Evolutionary conservation across 2,329 filamentous ascomycete species (phyloP).

Genomic region (Septoria linicola): DNA sequence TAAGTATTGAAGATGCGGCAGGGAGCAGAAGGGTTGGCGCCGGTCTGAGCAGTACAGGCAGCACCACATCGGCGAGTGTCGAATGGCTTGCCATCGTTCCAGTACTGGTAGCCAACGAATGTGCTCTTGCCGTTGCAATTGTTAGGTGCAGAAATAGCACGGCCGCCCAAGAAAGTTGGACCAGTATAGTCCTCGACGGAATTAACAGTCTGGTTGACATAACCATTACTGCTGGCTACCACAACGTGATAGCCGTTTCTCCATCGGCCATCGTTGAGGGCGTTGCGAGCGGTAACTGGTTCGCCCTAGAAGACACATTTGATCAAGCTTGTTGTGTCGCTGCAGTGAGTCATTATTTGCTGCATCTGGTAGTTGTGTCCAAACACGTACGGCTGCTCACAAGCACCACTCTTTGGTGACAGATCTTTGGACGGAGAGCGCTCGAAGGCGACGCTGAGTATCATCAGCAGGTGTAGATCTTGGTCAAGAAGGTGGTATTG

Average conservation of each 20-base stretch:
- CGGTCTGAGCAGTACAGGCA: conserved; percentile 11
- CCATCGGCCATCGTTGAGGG: conserved; percentile 33
- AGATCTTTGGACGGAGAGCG: conserved; percentile 33
- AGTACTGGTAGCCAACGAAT: conserved; percentile 32
- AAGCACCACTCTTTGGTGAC: conserved; percentile 29
- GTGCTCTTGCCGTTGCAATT: conserved; percentile 31
- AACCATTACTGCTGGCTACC: conserved; percentile 20
- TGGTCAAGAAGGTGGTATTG: no score
- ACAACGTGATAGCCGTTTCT: conserved; percentile 22
- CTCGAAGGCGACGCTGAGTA: conserved; percentile 9
- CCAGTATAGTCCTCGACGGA: conserved; percentile 18
- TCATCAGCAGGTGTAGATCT: no score
- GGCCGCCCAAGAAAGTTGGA: conserved; percentile 24
- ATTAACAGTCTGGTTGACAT: conserved; percentile 10
- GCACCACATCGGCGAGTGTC: conserved; percentile 37
- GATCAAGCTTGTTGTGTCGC: conserved; percentile 25
- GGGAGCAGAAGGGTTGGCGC: conserved; percentile 1
- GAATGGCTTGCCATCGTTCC: conserved; percentile 34
- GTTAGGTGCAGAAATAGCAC: conserved; percentile 32
- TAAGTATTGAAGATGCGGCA: conserved; percentile 29
- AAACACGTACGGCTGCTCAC: conserved; percentile 12
- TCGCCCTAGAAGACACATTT: conserved; percentile 37
- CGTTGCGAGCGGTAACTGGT: conserved; percentile 26
- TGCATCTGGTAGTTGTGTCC: no score
- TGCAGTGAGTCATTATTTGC: neutral